Base-by-base conservation (phyloP, 2,329 filamentous ascomycete genomes). In the Trichoderma hamatum region DNA sequence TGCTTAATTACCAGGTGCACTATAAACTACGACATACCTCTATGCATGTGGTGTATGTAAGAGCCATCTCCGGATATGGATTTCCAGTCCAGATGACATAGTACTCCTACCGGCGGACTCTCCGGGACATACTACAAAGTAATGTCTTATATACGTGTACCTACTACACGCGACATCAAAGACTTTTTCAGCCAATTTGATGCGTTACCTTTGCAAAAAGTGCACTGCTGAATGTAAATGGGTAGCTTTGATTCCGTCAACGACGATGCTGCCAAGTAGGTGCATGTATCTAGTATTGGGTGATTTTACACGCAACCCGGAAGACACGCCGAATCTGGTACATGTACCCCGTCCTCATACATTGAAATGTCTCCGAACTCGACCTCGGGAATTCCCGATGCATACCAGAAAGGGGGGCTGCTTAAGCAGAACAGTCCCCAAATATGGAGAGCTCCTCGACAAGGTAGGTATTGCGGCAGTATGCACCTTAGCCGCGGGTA, bases 211-310 rank as follows among this genome's bases (percentile, higher is more conserved):
- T 30, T 43, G 21, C 49, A 24, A 34, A 64, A n/a, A 5, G 16
- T 43, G 13, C 32, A 10, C 52, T 55, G 14, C 2, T 32, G 10
- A 19, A 32, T 19, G 52, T n/a, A 34, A 13, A 28, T n/a, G 24
- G 36, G 36, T 5, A 6, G 34, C 5, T 2, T 30, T 39, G 6
- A 39, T 56, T 56, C 36, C 62, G 62, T 56, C 39, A n/a, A 56
- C 39, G 14, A 65, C 43, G 49, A 65, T 26, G 46, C 16, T 51
- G 28, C 60, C 60, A 52, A 52, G 43, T 32, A n/a, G n/a, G n/a
- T n/a, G n/a, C n/a, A n/a, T n/a, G n/a, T n/a, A 26, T 28, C 24
- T 28, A n/a, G n/a, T n/a, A 19, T 54, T 54, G 6, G 10, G 51
- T 54, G 21, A 26, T 54, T 26, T 19, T 24, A 28, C 54, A 36